A percentile compares a stretch with the other conserved stretches of the same genome.
These are phyloP conservation scores for Mycena citricolor DNA, from an alignment of 1,284 basidiomycete species.

Conservation along the genomic window DNA sequence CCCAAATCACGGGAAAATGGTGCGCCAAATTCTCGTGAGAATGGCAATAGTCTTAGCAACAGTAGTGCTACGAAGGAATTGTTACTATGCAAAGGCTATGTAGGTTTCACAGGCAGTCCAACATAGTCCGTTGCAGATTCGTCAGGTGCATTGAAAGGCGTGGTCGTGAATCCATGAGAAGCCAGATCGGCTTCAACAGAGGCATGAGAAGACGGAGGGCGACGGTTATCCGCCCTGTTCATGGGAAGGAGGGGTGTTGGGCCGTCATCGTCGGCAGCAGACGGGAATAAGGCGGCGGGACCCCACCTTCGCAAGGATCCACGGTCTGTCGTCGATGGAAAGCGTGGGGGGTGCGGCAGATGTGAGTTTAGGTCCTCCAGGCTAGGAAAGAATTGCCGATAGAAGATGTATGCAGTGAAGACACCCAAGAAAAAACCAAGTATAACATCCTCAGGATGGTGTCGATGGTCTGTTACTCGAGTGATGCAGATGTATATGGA, in stretches of 20 bases:
- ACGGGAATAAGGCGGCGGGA: constrained; percentile 6
- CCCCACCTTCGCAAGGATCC: constrained; percentile 3
- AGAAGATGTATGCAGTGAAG: constrained; percentile 20
- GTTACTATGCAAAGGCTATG: no score
- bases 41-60: no score
- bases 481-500: constrained; percentile 27
- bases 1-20: no score
- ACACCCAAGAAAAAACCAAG: constrained; percentile 24
- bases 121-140: constrained; percentile 10
- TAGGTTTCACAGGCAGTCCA: no score
- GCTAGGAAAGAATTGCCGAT: constrained; percentile 27
- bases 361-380: constrained; percentile 25
- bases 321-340: constrained; percentile 5
- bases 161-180: constrained; percentile 15
- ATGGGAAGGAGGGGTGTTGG: constrained; percentile 19
- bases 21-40: no score
- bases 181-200: constrained; percentile 16
- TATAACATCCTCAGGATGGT: constrained; percentile 25
- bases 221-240: constrained; percentile 6
- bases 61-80: no score
- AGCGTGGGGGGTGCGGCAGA: constrained; percentile 22
- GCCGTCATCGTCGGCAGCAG: constrained; percentile 5
- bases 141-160: constrained; percentile 12
- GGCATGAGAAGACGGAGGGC: constrained; percentile 11
- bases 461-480: constrained; percentile 27